Conservation (phyloP, 2,329 filamentous ascomycete species). For the Albifimbria verrucaria region DNA sequence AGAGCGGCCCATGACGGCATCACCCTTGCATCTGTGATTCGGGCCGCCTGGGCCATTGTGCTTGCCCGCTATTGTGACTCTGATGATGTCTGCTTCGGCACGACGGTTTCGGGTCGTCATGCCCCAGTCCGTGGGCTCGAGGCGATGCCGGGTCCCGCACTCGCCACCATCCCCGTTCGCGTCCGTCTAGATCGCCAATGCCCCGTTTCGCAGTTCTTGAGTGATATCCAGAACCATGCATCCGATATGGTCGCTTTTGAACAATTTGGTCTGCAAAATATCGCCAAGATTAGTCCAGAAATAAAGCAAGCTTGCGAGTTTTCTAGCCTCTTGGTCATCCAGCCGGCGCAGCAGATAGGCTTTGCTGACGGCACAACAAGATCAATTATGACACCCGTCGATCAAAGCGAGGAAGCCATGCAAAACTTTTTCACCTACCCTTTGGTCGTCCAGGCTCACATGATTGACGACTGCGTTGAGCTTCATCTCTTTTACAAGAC, state of each 20-base stretch:
- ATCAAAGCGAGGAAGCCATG: neutral
- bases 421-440: neutral
- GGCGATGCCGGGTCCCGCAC: constrained; percentile 23
- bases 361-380: neutral
- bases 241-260: neutral
- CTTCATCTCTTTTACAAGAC: neutral
- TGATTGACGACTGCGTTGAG: neutral
- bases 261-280: neutral
- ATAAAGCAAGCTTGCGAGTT: neutral
- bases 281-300: neutral
- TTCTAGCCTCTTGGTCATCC: neutral
- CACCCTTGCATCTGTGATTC: constrained; percentile 16
- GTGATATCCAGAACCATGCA: neutral
- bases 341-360: neutral
- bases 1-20: no score
- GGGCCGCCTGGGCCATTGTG: constrained; percentile 21
- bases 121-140: constrained; percentile 21
- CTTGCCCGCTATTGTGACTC: constrained; percentile 14
- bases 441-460: neutral
- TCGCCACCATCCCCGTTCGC: constrained; percentile 25
- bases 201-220: neutral
- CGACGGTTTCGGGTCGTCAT: constrained; percentile 23
- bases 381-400: neutral
- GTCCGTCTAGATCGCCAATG: neutral
- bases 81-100: constrained; percentile 21